phyloP scores from a whole-genome alignment of 1,139 yeast species.

The Candida labiduridarum region DNA sequence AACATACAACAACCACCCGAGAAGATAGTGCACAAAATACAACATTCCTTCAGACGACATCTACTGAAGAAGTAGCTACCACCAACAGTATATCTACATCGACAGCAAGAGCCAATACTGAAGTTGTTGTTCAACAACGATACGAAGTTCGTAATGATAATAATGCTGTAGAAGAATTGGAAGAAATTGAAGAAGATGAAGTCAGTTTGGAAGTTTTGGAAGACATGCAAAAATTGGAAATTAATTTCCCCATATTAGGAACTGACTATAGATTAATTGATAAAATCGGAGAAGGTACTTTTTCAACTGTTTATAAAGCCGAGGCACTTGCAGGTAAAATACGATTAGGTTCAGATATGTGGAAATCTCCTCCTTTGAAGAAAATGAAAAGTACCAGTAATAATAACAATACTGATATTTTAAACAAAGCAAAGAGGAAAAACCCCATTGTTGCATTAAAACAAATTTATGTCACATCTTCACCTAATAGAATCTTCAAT shows the following conservation, averaged over 20 bases:
- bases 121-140: not conserved
- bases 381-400: conserved; percentile 15
- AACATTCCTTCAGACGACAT: conserved; percentile 1
- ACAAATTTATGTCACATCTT: conserved; percentile 91
- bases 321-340: conserved; percentile 59
- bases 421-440: conserved; percentile 23
- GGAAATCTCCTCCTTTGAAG: conserved; percentile 51
- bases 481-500: conserved; percentile 86
- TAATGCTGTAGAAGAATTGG: not conserved
- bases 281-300: conserved; percentile 95
- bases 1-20: not conserved
- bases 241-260: conserved; percentile 63
- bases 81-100: not conserved
- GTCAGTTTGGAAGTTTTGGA: conserved; percentile 56
- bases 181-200: conserved; percentile 40
- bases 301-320: conserved; percentile 89
- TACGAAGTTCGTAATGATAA: not conserved
- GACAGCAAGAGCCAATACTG: conserved; percentile 1
- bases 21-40: conserved; percentile 1
- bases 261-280: conserved; percentile 68
- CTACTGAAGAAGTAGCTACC: conserved; percentile 1
- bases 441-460: conserved; percentile 83
- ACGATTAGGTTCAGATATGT: conserved; percentile 40
- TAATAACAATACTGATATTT: conserved; percentile 8
- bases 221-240: conserved; percentile 67